A percentile compares a stretch with the other conserved stretches of the same genome.
Evolutionary conservation across 495 filamentous ascomycete species (phyloP).

Genomic region (Penicillium tannophilum): DNA sequence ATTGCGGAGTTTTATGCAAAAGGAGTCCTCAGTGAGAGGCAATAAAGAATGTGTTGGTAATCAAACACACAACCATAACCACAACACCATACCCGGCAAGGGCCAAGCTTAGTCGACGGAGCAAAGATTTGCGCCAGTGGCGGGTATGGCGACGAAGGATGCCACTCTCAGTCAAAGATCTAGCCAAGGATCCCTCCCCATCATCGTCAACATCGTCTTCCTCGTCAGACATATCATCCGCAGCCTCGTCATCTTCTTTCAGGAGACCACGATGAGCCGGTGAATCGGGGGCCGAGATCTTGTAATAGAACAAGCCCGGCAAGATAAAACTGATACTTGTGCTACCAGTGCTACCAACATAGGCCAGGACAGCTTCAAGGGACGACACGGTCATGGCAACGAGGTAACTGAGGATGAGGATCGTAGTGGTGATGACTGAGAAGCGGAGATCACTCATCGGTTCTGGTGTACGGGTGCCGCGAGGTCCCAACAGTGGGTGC

Average conservation of each 20-base stretch:
- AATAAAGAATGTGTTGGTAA: conserved; percentile 78
- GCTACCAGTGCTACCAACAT: conserved; percentile 91
- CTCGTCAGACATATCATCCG: conserved; percentile 41
- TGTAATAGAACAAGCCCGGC: conserved; percentile 96
- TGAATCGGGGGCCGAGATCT: conserved; percentile 86
- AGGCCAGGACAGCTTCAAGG: conserved; percentile 87
- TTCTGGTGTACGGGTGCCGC: conserved; percentile 40
- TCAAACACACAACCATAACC: conserved; percentile 88
- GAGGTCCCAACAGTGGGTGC: conserved; percentile 42
- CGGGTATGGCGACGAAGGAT: conserved; percentile 54
- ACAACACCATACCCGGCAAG: conserved; percentile 80
- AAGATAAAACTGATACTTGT: conserved; percentile 96
- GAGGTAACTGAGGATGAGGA: conserved; percentile 81
- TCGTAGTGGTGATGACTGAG: conserved; percentile 81
- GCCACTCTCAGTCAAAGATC: conserved; percentile 45
- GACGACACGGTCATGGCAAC: conserved; percentile 89
- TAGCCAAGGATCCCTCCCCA: conserved; percentile 35
- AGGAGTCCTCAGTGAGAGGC: conserved; percentile 49
- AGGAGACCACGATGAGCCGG: conserved; percentile 78
- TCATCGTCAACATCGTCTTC: conserved; percentile 50
- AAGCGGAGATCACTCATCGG: conserved; percentile 87
- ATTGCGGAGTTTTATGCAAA: conserved; percentile 4
- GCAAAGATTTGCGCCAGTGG: conserved; percentile 57
- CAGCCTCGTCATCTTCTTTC: conserved; percentile 83
- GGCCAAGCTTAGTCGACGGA: conserved; percentile 72